Conservation (phyloP, 108 stramenopile genomes). For the Cyclotella sp. region DNA sequence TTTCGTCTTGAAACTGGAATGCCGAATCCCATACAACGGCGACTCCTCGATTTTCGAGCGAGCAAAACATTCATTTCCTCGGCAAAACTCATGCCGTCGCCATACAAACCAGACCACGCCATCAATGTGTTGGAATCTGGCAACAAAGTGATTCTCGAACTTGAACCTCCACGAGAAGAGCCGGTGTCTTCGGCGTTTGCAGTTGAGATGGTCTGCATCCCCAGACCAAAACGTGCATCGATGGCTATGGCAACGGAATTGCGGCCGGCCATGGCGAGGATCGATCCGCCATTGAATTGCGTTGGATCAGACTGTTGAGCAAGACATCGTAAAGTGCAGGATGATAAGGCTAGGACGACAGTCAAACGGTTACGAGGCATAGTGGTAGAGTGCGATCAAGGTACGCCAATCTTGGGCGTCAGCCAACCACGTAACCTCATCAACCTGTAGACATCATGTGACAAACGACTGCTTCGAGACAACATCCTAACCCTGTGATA, state of each 20-base stretch:
- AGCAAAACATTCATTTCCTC: slow-evolving; percentile 64
- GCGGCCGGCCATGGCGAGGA: slow-evolving; percentile 87
- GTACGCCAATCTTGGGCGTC: no score
- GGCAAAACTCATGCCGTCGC: slow-evolving; percentile 76
- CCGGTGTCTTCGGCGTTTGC: slow-evolving; percentile 3
- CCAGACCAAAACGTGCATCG: slow-evolving; percentile 84
- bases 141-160: slow-evolving; percentile 20
- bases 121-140: slow-evolving; percentile 60
- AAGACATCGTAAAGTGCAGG: not conserved
- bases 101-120: slow-evolving; percentile 82
- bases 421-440: no score
- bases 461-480: no score
- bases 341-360: no score
- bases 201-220: slow-evolving; percentile 63
- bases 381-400: no score
- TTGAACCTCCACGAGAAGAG: not conserved
- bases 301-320: slow-evolving; percentile 58
- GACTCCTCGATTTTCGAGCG: slow-evolving; percentile 46
- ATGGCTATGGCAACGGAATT: slow-evolving; percentile 82
- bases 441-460: no score
- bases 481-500: no score
- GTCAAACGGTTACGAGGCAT: no score
- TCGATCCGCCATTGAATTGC: slow-evolving; percentile 79
- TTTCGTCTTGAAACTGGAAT: slow-evolving; percentile 3
- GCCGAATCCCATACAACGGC: slow-evolving; percentile 55